A percentile compares a stretch with the other conserved stretches of the same genome.
phyloP scores from a whole-genome alignment of 768 basidiomycete species.

The Panus rudis region DNA sequence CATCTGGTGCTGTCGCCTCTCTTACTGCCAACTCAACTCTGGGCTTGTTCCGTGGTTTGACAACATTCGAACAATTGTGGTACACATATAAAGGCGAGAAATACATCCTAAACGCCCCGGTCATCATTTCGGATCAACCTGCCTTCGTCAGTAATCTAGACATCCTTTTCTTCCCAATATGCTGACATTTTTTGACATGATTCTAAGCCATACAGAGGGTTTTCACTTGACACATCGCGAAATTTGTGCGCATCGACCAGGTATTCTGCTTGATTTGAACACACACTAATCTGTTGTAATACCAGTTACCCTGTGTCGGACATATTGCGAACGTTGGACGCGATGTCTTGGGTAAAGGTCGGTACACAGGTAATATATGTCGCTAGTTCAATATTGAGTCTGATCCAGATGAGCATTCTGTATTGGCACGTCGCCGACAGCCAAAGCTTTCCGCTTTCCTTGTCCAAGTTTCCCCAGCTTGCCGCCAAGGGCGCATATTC shows the following conservation, averaged over 20 bases:
- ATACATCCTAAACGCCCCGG: conserved; percentile 35
- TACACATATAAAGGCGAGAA: conserved; percentile 28
- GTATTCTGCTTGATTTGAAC: background rate
- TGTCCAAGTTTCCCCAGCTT: conserved; percentile 55
- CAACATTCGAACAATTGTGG: conserved; percentile 51
- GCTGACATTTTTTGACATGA: no score
- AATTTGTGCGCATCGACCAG: conserved; percentile 47
- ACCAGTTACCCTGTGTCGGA: conserved; percentile 32
- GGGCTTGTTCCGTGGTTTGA: conserved; percentile 46
- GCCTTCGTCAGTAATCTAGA: conserved; percentile 32
- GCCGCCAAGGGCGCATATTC: conserved; percentile 65
- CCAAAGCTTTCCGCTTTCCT: conserved; percentile 70
- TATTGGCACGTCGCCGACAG: conserved; percentile 86
- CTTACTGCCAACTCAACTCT: conserved; percentile 40
- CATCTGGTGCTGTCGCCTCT: conserved; percentile 27
- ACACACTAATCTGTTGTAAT: background rate
- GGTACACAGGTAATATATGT: background rate
- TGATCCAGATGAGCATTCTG: conserved; percentile 55
- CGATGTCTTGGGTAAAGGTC: conserved; percentile 48
- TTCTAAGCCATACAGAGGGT: conserved; percentile 60
- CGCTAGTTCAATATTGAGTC: background rate
- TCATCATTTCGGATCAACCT: conserved; percentile 38
- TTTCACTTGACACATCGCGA: conserved; percentile 73
- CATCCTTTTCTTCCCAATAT: background rate
- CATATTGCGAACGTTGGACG: conserved; percentile 39